These are phyloP conservation scores for Malus hybrid DNA, from an alignment of 331 rosid genomes.

Conservation along the genomic window DNA sequence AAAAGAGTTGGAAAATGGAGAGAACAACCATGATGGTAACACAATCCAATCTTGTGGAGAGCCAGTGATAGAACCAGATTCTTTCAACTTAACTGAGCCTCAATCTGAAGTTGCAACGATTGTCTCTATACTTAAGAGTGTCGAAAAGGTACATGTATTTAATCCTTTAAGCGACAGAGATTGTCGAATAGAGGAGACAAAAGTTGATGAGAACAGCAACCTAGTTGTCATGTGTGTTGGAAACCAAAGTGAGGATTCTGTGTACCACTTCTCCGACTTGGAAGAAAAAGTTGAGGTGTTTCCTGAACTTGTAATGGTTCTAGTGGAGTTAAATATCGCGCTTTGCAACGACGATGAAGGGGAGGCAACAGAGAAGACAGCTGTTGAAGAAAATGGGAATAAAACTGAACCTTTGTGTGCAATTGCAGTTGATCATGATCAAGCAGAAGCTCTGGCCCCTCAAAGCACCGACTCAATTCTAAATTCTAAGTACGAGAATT, in stretches of 20 bases:
- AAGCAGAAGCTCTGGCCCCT: slow-evolving; percentile 16
- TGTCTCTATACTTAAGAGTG: slow-evolving; percentile 13
- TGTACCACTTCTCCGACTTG: slow-evolving; percentile 13
- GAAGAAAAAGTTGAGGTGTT: slow-evolving; percentile 13
- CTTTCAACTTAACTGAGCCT: slow-evolving; percentile 4
- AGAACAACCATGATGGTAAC: slow-evolving; percentile 5
- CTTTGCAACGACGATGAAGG: slow-evolving; percentile 21
- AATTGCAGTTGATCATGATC: slow-evolving; percentile 4
- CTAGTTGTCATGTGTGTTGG: slow-evolving; percentile 6
- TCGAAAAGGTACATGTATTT: slow-evolving; percentile 11
- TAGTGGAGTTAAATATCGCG: slow-evolving; percentile 7
- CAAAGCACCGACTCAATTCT: slow-evolving; percentile 12
- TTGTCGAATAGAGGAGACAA: slow-evolving; percentile 19
- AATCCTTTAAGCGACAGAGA: slow-evolving; percentile 9
- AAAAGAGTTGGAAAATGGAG: slow-evolving; percentile 26
- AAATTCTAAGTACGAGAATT: slow-evolving; percentile 20
- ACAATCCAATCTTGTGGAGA: slow-evolving; percentile 19
- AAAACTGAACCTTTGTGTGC: slow-evolving; percentile 17
- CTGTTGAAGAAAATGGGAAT: slow-evolving; percentile 21
- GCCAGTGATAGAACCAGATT: slow-evolving; percentile 11
- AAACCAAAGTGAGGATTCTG: slow-evolving; percentile 25
- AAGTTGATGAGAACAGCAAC: slow-evolving; percentile 17
- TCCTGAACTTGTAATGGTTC: slow-evolving; percentile 21
- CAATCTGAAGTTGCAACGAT: not conserved
- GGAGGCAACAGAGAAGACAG: slow-evolving; percentile 5